phyloP scores from a whole-genome alignment of 2,329 filamentous ascomycete genomes.

The Exophiala alcalophila region DNA sequence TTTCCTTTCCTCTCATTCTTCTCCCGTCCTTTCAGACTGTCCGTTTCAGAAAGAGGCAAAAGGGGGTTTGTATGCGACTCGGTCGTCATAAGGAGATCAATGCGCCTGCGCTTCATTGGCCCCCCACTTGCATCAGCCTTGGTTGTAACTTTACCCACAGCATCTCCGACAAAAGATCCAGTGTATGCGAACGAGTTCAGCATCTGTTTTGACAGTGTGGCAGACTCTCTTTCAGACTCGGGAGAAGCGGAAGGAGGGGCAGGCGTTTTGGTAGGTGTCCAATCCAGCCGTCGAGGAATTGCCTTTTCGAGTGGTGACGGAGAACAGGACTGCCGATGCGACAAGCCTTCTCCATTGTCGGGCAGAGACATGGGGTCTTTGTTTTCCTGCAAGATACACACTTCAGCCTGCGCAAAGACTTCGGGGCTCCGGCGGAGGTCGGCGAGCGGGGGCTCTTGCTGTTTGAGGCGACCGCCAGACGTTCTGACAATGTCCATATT shows the following conservation, averaged over 20 bases:
- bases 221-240: constrained; percentile 1
- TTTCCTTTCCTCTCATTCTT: constrained; percentile 29
- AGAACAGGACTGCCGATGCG: too few relatives aligned
- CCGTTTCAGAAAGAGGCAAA: constrained; percentile 1
- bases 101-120: constrained; percentile 14
- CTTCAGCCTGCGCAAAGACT: neutral
- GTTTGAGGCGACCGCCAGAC: too few relatives aligned
- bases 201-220: constrained; percentile 9
- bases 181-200: constrained; percentile 13
- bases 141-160: neutral
- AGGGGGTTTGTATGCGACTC: constrained; percentile 2
- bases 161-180: neutral
- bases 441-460: too few relatives aligned
- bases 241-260: neutral
- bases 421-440: too few relatives aligned
- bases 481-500: too few relatives aligned
- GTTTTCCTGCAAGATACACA: neutral
- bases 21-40: neutral
- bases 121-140: constrained; percentile 6
- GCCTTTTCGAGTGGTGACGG: constrained; percentile 47
- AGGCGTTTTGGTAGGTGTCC: constrained; percentile 62
- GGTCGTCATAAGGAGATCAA: constrained; percentile 16
- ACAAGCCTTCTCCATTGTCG: too few relatives aligned
- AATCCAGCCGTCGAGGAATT: constrained; percentile 56
- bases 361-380: too few relatives aligned